phyloP scores from a whole-genome alignment of 805 yeast species.

The Wickerhamiella azymoides region DNA sequence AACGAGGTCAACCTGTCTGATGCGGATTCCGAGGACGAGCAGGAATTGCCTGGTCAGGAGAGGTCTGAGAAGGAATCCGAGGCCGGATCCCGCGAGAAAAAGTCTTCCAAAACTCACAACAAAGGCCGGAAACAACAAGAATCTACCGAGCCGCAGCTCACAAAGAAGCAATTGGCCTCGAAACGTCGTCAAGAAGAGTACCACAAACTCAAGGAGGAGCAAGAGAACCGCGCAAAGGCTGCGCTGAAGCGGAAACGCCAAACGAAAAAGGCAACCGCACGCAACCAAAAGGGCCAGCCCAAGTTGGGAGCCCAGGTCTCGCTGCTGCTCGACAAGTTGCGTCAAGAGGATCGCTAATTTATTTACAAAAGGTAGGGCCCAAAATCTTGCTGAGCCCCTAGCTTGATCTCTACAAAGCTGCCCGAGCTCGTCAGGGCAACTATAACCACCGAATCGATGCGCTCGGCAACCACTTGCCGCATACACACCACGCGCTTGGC shows the following conservation, averaged over 20 bases:
- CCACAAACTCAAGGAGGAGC: constrained; percentile 25
- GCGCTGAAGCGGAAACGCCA: constrained; percentile 29
- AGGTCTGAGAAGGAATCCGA: background rate
- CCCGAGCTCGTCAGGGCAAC: constrained; percentile 5
- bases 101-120: constrained; percentile 7
- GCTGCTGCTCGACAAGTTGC: constrained; percentile 63
- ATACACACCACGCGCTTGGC: constrained; percentile 3
- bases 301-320: constrained; percentile 80
- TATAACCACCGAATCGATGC: background rate
- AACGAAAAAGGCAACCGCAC: constrained; percentile 34
- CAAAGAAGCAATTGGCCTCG: constrained; percentile 28
- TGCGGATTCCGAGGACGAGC: constrained; percentile 8
- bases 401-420: background rate
- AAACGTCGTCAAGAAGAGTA: constrained; percentile 32
- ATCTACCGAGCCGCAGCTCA: constrained; percentile 14
- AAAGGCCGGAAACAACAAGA: constrained; percentile 13
- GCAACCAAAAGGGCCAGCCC: constrained; percentile 73
- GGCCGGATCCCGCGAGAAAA: background rate
- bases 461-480: background rate
- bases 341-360: constrained; percentile 16
- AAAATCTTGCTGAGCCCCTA: background rate
- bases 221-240: constrained; percentile 30
- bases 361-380: constrained; percentile 3
- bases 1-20: background rate
- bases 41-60: background rate